Evolutionary conservation across 495 filamentous ascomycete species (phyloP), one percentile per base, ranked within the genome.

Genomic region (Penicillium ucsense): DNA sequence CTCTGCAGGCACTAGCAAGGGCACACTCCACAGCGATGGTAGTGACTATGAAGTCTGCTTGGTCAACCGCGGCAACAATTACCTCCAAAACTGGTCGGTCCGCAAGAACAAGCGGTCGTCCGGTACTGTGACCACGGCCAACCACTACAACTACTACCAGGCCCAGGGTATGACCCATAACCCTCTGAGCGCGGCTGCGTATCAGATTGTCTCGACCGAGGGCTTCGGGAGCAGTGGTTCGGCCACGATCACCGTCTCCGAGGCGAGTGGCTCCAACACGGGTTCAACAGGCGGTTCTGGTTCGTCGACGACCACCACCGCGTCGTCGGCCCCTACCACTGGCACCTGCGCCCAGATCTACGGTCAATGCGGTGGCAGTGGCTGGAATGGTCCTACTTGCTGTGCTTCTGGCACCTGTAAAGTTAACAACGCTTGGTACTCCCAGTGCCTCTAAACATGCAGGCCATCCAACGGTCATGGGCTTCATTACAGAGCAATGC

Each of bases 21-120:
- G 80, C 30, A 81, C 74, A 20, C 41, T 43, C 11, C 20, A 43
- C 30, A 43, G 43, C 33, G 34, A 45, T 29, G 43, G 34, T n/a
- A 45, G 43, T 30, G 34, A 45, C 4, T 45, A 45, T 12, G 12
- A 45, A 45, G 43, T 45, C 10, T 45, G 43, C 33, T 20, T 45
- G 33, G 41, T 43, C 41, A 31, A 43, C 30, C 41, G 41, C 33
- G 44, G 44, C 44, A 46, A 46, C 44, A 32, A 57, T 66, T 4
- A 84, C 75, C 38, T 83, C 35, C 81, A 85, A 67, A 82, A 70
- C 60, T 81, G 76, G 74, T 77, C 75, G 31, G 71, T 85, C 38
- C 74, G 80, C 11, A 63, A 66, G 36, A 64, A 65, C 34, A 74
- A 77, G 57, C 71, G 81, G 8, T 66, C 65, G 4, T 65, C 73